These are phyloP conservation scores for Rhazya stricta DNA, from an alignment of 257 asterid species.

Conservation along the genomic window DNA sequence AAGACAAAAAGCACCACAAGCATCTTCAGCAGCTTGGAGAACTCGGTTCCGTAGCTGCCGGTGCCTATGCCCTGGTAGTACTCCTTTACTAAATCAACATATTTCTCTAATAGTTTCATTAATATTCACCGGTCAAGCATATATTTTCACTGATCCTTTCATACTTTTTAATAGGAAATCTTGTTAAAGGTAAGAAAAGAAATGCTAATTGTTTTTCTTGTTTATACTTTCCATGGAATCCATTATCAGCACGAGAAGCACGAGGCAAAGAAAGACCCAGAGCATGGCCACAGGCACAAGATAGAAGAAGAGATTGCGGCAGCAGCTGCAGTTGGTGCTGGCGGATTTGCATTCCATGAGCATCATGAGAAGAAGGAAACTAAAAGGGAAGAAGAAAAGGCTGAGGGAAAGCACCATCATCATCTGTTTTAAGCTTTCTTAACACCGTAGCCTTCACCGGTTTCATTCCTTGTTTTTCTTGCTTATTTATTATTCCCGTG, in stretches of 20 bases:
- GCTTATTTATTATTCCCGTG: no score
- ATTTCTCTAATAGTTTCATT: neutral
- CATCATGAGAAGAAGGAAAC: constrained; percentile 60
- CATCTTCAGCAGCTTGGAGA: constrained; percentile 48
- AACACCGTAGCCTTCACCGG: no score
- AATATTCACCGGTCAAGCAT: neutral
- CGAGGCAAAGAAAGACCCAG: constrained; percentile 57
- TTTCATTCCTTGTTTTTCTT: no score
- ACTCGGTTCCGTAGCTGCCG: constrained; percentile 46
- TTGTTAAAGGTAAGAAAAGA: neutral
- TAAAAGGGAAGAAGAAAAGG: constrained; percentile 34
- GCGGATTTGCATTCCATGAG: constrained; percentile 62
- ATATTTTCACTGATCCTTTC: no score
- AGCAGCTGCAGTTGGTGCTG: constrained; percentile 47
- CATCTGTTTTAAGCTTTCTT: neutral
- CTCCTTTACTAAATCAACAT: no score
- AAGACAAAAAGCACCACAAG: constrained; percentile 50
- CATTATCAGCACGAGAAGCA: constrained; percentile 57
- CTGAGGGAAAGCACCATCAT: constrained; percentile 30
- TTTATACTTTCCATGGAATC: neutral
- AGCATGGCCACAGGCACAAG: constrained; percentile 46
- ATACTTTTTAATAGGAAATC: no score
- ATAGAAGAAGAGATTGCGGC: constrained; percentile 59
- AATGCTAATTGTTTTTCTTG: neutral
- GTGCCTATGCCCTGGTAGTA: constrained; percentile 58